Conservation (phyloP, 2,329 filamentous ascomycete genomes). For the Lachnellula suecica region DNA sequence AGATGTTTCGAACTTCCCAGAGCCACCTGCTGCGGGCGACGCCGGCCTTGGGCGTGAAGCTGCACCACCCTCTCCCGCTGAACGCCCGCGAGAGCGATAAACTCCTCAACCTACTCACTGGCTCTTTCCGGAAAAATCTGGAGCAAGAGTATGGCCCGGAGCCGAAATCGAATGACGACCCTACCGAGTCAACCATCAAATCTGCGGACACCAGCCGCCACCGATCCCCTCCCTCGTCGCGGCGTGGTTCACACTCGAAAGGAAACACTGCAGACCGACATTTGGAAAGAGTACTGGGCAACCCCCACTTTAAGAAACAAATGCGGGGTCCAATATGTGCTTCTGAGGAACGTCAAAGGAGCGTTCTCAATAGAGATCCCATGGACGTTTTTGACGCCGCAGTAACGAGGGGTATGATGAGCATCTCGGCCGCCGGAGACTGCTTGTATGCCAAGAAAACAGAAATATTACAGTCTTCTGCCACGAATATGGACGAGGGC, state of each 20-base stretch:
- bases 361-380: slow-evolving; percentile 14
- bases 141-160: slow-evolving; percentile 51
- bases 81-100: slow-evolving; percentile 57
- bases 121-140: slow-evolving; percentile 62
- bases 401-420: slow-evolving; percentile 32
- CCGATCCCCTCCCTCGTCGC: slow-evolving; percentile 2
- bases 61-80: slow-evolving; percentile 51
- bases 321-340: too few relatives aligned
- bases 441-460: slow-evolving; percentile 24
- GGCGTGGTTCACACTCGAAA: slow-evolving; percentile 13
- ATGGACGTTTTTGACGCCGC: slow-evolving; percentile 33
- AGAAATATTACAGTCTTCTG: slow-evolving; percentile 18
- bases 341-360: background rate
- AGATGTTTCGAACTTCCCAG: slow-evolving; percentile 50
- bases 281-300: slow-evolving; percentile 48
- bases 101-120: slow-evolving; percentile 58
- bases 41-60: slow-evolving; percentile 37
- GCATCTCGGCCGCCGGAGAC: slow-evolving; percentile 22
- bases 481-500: slow-evolving; percentile 17
- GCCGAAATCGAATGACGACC: slow-evolving; percentile 31
- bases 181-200: background rate
- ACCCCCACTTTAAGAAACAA: slow-evolving; percentile 50
- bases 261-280: slow-evolving; percentile 41
- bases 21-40: slow-evolving; percentile 47
- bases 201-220: background rate